Percentiles rank a stretch among this genome's conserved stretches.
Evolutionary conservation across 176 grass and related monocot species (phyloP).

Genomic region (Eleusine indica): DNA sequence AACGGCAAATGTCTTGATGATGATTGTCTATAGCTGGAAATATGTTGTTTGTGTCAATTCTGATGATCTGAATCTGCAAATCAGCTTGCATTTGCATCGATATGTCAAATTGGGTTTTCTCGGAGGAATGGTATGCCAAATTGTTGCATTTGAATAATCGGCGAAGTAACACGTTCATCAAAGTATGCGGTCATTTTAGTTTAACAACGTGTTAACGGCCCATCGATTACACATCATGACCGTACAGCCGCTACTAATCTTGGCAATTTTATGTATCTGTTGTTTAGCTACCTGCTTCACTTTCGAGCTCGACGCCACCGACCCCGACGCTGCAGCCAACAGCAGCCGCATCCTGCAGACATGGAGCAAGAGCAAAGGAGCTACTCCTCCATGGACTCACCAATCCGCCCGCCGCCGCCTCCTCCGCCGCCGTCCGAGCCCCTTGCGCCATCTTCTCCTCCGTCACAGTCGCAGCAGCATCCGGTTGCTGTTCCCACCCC

Average conservation of each 20-base stretch:
- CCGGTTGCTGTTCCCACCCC: background rate
- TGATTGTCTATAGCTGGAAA: background rate
- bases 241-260: background rate
- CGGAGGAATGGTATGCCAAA: background rate
- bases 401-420: slow-evolving; percentile 40
- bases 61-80: background rate
- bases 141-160: background rate
- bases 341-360: background rate
- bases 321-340: background rate
- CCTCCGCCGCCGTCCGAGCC: slow-evolving; percentile 22
- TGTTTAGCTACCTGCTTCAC: background rate
- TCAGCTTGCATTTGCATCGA: background rate
- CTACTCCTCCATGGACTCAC: slow-evolving; percentile 44
- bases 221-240: background rate
- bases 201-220: background rate
- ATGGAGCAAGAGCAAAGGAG: slow-evolving; percentile 28
- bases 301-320: background rate
- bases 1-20: slow-evolving; percentile 11
- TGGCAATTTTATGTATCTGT: too few relatives aligned
- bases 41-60: background rate
- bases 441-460: slow-evolving; percentile 18
- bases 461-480: slow-evolving; percentile 4
- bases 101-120: too few relatives aligned
- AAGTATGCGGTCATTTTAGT: background rate
- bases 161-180: background rate